Base-by-base conservation (phyloP, 225 moss, liverwort and hornwort species). In the Straminergon stramineum region DNA sequence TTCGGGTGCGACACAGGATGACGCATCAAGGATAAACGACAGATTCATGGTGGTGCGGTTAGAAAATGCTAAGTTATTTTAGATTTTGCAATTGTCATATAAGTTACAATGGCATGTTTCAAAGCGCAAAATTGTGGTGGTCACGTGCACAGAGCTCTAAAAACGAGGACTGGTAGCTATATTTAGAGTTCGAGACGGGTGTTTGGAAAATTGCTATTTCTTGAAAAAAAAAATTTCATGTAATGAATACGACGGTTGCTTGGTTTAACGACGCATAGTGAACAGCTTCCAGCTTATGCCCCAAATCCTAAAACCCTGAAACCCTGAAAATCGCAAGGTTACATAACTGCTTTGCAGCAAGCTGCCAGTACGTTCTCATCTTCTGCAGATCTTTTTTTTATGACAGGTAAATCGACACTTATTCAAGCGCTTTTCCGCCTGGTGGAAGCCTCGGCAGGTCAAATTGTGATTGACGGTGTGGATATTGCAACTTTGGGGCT, bases 351-450 rank as follows among this genome's bases (percentile, higher is more conserved):
- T 79, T 78, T 71, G 35, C 56, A 55, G 41, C 56, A 32, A 41
- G 34, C 73, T 73, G 71, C 34, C 43, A 45, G 24, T 15, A 11
- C 71, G 82, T 37, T 86, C 80, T 55, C 41, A 82, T 35, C 52
- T 31, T 85, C 15, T 81, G 51, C 32, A 81, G 60, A 34, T 31
- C 17, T 43, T 37, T 35, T 61, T 55, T n/a, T 26, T 55, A 22
- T 86, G 73, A 61, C 84, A 93, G 85, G 93, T n/a, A 97, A 96
- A 81, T 95, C 96, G 17, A 96, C 96, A 52, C 92, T 96, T 48
- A 94, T 98, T 31, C 90, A 94, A 43, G 96, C 95, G 31, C 91
- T 98, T 68, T 96, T 98, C 81, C 96, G 95, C 51, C 86, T 97
- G 23, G 95, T 96, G 56, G 96, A 98, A 91, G 93, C 95, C 71